Base-by-base conservation (phyloP, 1,139 yeast species). In the Chernovozyma sophiae-reginae region DNA sequence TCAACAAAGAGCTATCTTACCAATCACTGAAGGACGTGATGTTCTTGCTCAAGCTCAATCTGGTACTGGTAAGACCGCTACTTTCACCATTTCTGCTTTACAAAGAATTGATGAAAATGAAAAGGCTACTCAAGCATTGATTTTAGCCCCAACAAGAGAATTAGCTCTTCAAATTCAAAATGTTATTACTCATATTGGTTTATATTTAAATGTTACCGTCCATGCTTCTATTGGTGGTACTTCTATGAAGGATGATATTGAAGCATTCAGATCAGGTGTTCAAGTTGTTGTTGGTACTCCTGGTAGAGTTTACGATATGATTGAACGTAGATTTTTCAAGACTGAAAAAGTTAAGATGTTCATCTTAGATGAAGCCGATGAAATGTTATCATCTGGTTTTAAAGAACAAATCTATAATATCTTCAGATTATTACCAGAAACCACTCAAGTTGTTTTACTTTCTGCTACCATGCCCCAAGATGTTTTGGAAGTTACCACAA, bases 211-310 rank as follows among this genome's bases (percentile, higher is more conserved):
- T 59, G 84, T 92, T 51, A 80, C 90, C 51, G 96, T 95, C 58
- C 98, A 92, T 63, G 97, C 97, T 48, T 90, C 96, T 65, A 92
- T 92, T 62, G 98, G 98, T 77, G 98, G 98, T 76, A 90, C 96
- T 55, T 81, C 94, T 46, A 77, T 86, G 67, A 76, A 77, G 53
- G 96, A 89, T 55, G 98, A 92, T 73, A 84, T 87, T 54, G 87
- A 85, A 62, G 95, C 94, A 49, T 82, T 92, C 71, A 85, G 79
- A 65, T 77, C 81, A 47, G 97, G 97, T 66, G 95, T 87, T 53
- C 98, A 92, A 72, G 78, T 92, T 48, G 96, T 92, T 54, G 96
- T 90, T 51, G 98, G 98, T 74, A 92, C 98, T 55, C 98, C 98
- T 66, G 98, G 98, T 70, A 87, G 98, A 78, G 97, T 92, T 53